Evolutionary conservation across 495 filamentous ascomycete genomes (phyloP).

Genomic region (Filosporella fistucella): DNA sequence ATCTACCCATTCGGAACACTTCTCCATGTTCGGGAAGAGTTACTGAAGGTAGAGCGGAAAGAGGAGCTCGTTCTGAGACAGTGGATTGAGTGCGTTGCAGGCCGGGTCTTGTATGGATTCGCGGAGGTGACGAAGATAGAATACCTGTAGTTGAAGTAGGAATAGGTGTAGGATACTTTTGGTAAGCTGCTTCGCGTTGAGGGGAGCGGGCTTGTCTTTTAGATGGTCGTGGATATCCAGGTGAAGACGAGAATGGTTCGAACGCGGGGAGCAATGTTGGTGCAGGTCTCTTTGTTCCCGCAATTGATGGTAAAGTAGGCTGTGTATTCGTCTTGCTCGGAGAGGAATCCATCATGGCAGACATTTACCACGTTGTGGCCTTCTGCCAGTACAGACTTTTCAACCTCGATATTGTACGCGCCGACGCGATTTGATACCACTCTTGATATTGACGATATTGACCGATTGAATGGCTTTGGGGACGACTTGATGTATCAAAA

Average conservation of each 20-base stretch:
- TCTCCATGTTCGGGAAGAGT: constrained; percentile 81
- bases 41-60: constrained; percentile 75
- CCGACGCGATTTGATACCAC: constrained; percentile 16
- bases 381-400: constrained; percentile 6
- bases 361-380: constrained; percentile 2
- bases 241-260: constrained; percentile 88
- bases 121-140: constrained; percentile 79
- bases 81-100: constrained; percentile 60
- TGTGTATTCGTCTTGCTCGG: constrained; percentile 24
- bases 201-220: constrained; percentile 60
- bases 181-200: constrained; percentile 34
- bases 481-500: background rate
- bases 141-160: constrained; percentile 92
- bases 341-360: constrained; percentile 26
- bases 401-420: constrained; percentile 16
- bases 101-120: constrained; percentile 33
- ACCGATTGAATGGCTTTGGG: background rate
- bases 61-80: constrained; percentile 76
- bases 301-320: constrained; percentile 39
- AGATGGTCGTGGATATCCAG: constrained; percentile 67
- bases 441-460: constrained; percentile 13
- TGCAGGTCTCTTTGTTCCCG: constrained; percentile 73
- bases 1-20: constrained; percentile 78
- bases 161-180: constrained; percentile 82
- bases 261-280: constrained; percentile 85